Base-by-base conservation (phyloP, 768 basidiomycete species). In the Melanogaster broomeanus region DNA sequence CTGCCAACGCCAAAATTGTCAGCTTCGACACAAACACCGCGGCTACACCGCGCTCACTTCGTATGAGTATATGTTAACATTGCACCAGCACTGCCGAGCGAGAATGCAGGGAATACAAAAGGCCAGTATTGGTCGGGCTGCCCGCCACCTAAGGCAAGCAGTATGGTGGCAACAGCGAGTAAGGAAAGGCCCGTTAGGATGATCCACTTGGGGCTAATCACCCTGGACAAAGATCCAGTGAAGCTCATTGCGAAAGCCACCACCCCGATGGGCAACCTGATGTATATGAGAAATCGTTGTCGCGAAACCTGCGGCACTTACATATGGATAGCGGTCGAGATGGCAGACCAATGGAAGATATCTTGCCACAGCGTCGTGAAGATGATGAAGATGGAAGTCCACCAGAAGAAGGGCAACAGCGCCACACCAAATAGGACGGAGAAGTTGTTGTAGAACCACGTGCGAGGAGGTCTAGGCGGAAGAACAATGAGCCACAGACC, bases 61-160 rank as follows among this genome's bases (percentile, higher is more conserved):
- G 77, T 71, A 45, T 77, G 78, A 15, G 70, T 74, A 53, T 72
- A 83, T 11, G 70, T 64, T 44, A 81, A 58, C 61, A 75, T 76
- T 4, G 68, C 63, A 7, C 81, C 82, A 11, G 71, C 66, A 12
- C 75, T 72, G 13, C 80, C 80, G 41, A 83, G 51, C 22, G 71
- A 48, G 56, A 81, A 77, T 15, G 73, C 82, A 39, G 82, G 80
- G 54, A 83, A 77, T 40, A 74, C 65, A 49, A 72, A 69, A 1
- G 57, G 46, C 78, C 77, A 83, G 62, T 82, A 83, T 35, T 68
- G 61, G 10, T 66, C 67, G 12, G 71, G 68, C 6, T 55, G 56
- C 49, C 75, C 67, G 52, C 77, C 72, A 0, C 73, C 74, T 41
- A 76, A 65, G 9, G 75, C 72, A 35, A 82, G 64, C 18, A 82